Conservation (phyloP, 1,139 yeast species). For the Chernovozyma aurita region DNA sequence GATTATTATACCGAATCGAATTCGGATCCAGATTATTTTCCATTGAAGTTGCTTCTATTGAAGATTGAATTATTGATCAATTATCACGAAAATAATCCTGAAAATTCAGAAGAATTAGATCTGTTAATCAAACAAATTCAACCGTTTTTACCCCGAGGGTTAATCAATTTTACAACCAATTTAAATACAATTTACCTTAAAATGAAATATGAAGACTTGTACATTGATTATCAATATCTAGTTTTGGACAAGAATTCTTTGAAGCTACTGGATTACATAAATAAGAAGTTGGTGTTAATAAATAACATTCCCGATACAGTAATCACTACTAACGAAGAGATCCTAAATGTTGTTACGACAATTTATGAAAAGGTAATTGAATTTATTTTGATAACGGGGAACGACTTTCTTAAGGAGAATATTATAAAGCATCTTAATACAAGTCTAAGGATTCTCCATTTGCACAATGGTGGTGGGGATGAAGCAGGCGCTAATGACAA, state of each 20-base stretch:
- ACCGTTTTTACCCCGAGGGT: background rate
- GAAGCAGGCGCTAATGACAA: too few relatives aligned
- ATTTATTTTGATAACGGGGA: constrained; percentile 25
- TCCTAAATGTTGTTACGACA: constrained; percentile 7
- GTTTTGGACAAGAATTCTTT: constrained; percentile 14
- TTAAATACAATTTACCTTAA: background rate
- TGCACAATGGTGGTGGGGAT: background rate
- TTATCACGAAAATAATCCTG: background rate
- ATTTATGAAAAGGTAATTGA: constrained; percentile 26
- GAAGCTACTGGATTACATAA: constrained; percentile 32
- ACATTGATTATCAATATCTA: constrained; percentile 30
- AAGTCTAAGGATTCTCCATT: background rate
- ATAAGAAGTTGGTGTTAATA: constrained; percentile 31
- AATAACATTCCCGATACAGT: constrained; percentile 14
- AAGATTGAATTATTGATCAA: constrained; percentile 3
- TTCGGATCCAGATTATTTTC: background rate
- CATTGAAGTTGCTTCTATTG: background rate
- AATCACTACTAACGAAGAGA: constrained; percentile 6
- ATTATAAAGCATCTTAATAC: constrained; percentile 22
- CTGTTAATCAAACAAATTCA: background rate
- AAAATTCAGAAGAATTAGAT: background rate
- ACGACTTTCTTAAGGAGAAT: constrained; percentile 31
- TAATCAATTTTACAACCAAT: constrained; percentile 1
- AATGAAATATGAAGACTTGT: constrained; percentile 16
- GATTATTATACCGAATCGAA: too few relatives aligned